These are phyloP conservation scores for Chimonanthus praecox DNA, from an alignment of 164 flowering plant species.

Conservation along the genomic window DNA sequence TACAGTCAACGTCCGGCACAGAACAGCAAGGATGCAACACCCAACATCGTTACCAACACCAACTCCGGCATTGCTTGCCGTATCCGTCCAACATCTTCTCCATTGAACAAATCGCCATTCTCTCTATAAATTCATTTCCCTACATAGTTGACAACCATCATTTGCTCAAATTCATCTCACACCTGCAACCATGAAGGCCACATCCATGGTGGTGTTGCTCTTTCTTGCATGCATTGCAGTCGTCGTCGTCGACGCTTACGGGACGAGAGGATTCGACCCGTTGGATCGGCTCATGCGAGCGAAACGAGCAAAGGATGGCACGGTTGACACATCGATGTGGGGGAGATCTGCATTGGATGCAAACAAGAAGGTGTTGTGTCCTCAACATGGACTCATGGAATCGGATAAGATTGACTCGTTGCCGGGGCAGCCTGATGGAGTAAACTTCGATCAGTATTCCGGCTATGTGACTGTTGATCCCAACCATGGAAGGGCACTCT, in stretches of 20 bases:
- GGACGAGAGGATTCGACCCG: not conserved
- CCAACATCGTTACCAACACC: not conserved
- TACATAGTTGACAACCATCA: no score
- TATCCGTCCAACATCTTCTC: not conserved
- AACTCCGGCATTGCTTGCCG: not conserved
- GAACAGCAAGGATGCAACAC: no score
- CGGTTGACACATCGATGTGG: not conserved
- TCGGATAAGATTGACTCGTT: slow-evolving; percentile 33
- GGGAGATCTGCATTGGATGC: not conserved
- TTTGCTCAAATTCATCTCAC: not conserved
- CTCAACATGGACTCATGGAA: slow-evolving; percentile 32
- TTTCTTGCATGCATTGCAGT: not conserved
- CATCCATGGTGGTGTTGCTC: not conserved
- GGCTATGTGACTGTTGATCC: slow-evolving; percentile 50
- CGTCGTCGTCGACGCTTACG: not conserved
- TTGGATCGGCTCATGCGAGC: not conserved
- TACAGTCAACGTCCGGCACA: no score
- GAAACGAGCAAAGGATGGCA: not conserved
- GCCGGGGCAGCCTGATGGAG: slow-evolving; percentile 51
- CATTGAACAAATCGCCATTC: not conserved
- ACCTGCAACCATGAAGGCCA: not conserved
- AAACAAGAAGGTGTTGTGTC: slow-evolving; percentile 1
- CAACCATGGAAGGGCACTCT: slow-evolving; percentile 35
- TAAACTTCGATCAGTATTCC: slow-evolving; percentile 48
- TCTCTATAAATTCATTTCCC: not conserved